Conservation (phyloP, 129 eudicot species). For the Pseudognaphalium luteoalbum region DNA sequence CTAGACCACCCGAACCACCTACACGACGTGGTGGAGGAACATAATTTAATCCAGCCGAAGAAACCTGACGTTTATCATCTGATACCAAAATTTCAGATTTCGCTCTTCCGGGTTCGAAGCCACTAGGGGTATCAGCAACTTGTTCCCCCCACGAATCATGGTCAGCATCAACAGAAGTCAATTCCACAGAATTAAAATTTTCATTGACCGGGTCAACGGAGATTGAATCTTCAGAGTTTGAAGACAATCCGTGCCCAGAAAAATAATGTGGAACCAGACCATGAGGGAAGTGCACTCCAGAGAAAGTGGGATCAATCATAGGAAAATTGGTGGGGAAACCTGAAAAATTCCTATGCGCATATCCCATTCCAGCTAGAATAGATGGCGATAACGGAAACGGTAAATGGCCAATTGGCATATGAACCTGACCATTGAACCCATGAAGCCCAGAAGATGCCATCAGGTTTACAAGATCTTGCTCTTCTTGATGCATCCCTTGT, state of each 20-base stretch:
- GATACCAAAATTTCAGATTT: conserved; percentile 39
- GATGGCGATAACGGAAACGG: conserved; percentile 66
- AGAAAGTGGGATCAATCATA: conserved; percentile 53
- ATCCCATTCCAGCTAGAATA: conserved; percentile 73
- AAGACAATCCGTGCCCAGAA: conserved; percentile 54
- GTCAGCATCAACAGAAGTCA: conserved; percentile 48
- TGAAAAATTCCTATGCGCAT: conserved; percentile 48
- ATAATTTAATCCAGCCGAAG: conserved; percentile 37
- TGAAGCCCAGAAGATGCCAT: conserved; percentile 75
- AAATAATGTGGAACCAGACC: conserved; percentile 69
- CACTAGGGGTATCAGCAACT: conserved; percentile 28
- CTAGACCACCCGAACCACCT: conserved; percentile 43
- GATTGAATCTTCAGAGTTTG: conserved; percentile 44
- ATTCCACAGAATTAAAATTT: conserved; percentile 36
- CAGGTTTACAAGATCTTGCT: conserved; percentile 85
- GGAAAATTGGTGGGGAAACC: conserved; percentile 64
- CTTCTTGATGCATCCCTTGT: conserved; percentile 69
- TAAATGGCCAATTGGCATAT: conserved; percentile 56
- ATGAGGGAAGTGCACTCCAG: conserved; percentile 61
- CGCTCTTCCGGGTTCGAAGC: conserved; percentile 48
- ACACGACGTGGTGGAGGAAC: conserved; percentile 57
- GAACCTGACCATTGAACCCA: conserved; percentile 69
- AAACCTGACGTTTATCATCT: conserved; percentile 47
- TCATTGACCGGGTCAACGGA: conserved; percentile 44
- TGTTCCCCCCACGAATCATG: conserved; percentile 63